Evolutionary conservation across 169 alveolate species (phyloP), one percentile per base, ranked within the genome.

Genomic region (Eimeria necatrix): DNA sequence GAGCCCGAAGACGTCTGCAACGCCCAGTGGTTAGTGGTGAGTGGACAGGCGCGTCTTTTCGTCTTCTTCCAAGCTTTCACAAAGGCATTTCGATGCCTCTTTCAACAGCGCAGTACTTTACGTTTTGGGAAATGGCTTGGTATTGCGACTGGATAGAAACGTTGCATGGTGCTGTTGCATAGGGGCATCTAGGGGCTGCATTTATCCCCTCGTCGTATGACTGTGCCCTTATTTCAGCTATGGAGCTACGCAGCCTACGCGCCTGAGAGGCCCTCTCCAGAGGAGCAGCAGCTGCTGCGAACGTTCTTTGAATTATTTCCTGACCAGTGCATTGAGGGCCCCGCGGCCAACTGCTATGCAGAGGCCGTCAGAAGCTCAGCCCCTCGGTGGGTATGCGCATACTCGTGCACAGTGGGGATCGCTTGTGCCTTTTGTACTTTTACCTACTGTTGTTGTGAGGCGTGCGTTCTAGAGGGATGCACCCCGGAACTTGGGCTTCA

Each of bases 1-100:
- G 87, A 88, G 51, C 94, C 94, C 12, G 53, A 10, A 26, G 94
- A 88, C 24, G 86, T 71, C 49, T 88, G 94, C 87, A 88, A 88
- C 41, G 94, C 94, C 16, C 94, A 88, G 94, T 88, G 94, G 94
- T 56, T 88, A 59, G 68, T 88, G 86, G 94, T 88, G 56, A 70
- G 94, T 16, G 7, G n/a, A 32, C 41, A 32, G 2, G 2, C 41
- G 41, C 2, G 41, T 32, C 41, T 32, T 32, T 32, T 32, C 41
- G 41, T 32, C 41, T 32, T 32, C 41, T 32, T 2, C 41, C 41
- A 32, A 32, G 41, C 41, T 32, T 32, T 32, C 41, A 32, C 41
- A 32, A 32, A 32, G 41, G 41, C 41, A 32, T 32, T 32, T 32
- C 41, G 41, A 32, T 0, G 41, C 2, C 41, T 32, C 41, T 32